Evolutionary conservation across 2,329 filamentous ascomycete species (phyloP), one percentile per base, ranked within the genome.

Genomic region (Graphiopsis chlorocephala): DNA sequence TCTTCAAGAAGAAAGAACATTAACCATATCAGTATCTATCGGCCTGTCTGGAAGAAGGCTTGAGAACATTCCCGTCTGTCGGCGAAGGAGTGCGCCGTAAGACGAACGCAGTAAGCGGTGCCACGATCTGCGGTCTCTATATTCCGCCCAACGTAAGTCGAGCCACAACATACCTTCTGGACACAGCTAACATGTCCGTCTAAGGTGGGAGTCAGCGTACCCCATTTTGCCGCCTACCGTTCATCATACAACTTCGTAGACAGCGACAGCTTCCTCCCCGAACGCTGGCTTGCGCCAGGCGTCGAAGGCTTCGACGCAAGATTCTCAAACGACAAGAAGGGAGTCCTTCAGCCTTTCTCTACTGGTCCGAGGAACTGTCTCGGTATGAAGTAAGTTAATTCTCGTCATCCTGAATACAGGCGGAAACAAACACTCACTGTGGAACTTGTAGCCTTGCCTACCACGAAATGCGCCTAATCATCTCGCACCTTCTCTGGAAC

Each of bases 31-130:
- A 66, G 4, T 84, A 82, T 66, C 72, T 83, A 64, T 74, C 79
- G 45, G 81, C 81, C 4, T 79, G 79, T 64, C 74, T 83, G 14
- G 77, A 80, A 61, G 82, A 84, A 71, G 78, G 75, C 1, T 71
- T 83, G 5, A 74, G 82, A 8, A 77, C 81, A 60, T 80, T 80
- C 68, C 80, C 81, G 1, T 75, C 28, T 78, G 79, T 7, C 73
- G 76, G 10, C 64, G 70, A 10, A 70, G 76, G 4, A 65, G 69
- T 12, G 68, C 70, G 17, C 73, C 75, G 28, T 15, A 56, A 31
- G 20, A 56, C 29, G 7, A 31, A 33, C n/a, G 28, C 29, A 7
- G 31, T 56, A 14, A 69, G 64, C 3, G 74, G 73, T 31, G 68
- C 65, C 7, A 68, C 64, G 1, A 69, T 77, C 25, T 68, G 71